Evolutionary conservation across 2,329 filamentous ascomycete species (phyloP), one percentile per base, ranked within the genome.

Genomic region (Claviceps digitariae): DNA sequence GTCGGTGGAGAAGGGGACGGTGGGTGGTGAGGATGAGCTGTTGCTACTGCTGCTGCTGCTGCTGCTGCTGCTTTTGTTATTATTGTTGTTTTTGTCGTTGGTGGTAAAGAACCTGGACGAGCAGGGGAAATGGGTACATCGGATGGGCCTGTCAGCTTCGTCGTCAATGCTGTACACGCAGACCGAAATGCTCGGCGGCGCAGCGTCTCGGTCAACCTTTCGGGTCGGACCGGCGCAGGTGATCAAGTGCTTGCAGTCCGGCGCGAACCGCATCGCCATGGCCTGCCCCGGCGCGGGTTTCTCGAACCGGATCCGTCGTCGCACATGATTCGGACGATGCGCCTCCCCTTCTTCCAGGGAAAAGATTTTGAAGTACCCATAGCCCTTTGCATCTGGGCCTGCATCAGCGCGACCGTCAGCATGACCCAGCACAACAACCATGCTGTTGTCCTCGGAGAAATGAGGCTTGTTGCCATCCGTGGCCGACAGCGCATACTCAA

Each of bases 191-290:
- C 50, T 54, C 27, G 49, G 53, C 20, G 49, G 53, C 44, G 44
- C 38, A 1, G 21, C 38, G 21, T 43, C 50, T 10, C 34, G 20
- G 20, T 27, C 38, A 31, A 17, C 17, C n/a, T 38, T 31, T 10
- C 29, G 27, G n/a, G 36, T 36, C 20, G 53, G 53, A n/a, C 53
- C 53, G 17, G 44, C 50, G 27, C 53, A 54, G 20, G 50, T 25
- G 31, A 54, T 52, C 25, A 54, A 38, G 50, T 54, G 53, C 27
- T 49, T 43, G 49, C 27, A 44, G 36, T 54, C 53, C 3, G 53
- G 53, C 4, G 53, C 50, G 53, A 54, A 54, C 1, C 50, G 50
- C n/a, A 54, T 38, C 20, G 34, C 27, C 36, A 54, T 41, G 50
- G 50, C 50, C 25, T 54, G 53, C 27, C 53, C 41, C 20, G 45